Conservation (phyloP, 2,329 filamentous ascomycete species). For the Nemania sp. region DNA sequence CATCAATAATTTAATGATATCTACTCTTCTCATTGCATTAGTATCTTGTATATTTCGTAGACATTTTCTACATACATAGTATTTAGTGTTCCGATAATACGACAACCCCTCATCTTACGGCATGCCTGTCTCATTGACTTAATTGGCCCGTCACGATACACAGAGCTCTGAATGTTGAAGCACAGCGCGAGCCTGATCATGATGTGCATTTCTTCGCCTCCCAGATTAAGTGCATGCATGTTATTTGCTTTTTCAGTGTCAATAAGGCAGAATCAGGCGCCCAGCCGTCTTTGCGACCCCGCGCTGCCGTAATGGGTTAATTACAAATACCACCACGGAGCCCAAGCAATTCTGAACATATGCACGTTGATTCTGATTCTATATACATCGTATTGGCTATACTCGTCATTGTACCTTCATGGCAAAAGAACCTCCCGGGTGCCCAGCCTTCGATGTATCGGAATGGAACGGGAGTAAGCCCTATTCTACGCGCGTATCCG, state of each 20-base stretch:
- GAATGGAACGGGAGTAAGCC: conserved; percentile 27
- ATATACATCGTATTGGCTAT: not conserved
- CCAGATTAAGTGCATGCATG: not conserved
- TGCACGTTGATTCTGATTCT: not conserved
- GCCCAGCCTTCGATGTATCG: conserved; percentile 8
- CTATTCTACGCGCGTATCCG: not conserved
- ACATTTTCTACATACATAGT: not conserved
- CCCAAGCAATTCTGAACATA: too few relatives aligned
- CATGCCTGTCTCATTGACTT: not conserved
- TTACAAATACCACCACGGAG: conserved; percentile 6
- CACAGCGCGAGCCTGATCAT: not conserved
- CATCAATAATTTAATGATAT: too few relatives aligned
- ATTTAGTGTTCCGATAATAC: too few relatives aligned
- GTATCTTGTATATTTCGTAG: too few relatives aligned
- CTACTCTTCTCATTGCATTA: too few relatives aligned
- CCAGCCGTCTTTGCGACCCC: conserved; percentile 2
- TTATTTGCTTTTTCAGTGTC: not conserved
- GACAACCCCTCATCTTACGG: not conserved
- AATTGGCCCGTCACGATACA: not conserved
- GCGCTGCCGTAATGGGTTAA: not conserved
- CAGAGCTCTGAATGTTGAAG: not conserved
- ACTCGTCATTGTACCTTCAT: not conserved
- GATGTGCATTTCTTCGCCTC: not conserved
- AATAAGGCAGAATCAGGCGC: not conserved
- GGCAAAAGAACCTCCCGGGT: not conserved